Evolutionary conservation across 352 stramenopile genomes (phyloP), one percentile per base, ranked within the genome.

Genomic region (Phytophthora litchii): DNA sequence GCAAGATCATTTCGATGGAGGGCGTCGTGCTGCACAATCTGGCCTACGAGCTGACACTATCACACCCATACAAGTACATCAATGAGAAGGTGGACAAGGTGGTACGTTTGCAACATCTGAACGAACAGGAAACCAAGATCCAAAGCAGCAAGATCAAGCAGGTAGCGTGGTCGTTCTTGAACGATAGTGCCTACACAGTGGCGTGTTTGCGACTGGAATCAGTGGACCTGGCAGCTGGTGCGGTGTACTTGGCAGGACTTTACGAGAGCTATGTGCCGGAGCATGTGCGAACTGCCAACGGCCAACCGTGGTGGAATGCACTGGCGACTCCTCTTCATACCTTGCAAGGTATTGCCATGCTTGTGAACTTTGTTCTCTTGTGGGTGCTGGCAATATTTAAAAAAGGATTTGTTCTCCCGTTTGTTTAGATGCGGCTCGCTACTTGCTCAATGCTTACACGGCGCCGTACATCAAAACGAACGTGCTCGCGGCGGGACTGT

Each of bases 101-200:
- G 51, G 80, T 94, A 50, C 76, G 70, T 29, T 71, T 94, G 21
- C 73, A 78, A 67, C 60, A 76, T 29, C 61, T 92, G 17, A 78
- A 61, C 17, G 76, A 87, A 37, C 67, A 74, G 25, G 58, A 71
- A 21, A 65, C 70, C 8, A 91, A 88, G 60, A 61, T 72, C 29
- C 68, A 88, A 51, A 86, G 74, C 54, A 80, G 73, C 21, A 92
- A 94, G 62, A 84, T 96, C 43, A 90, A 92, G 45, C 84, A 93
- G 67, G 84, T 91, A 23, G 80, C 86, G 0, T 96, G 88, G 88
- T 95, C 80, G 42, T 95, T 96, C 52, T 60, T 96, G 31, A 96
- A 96, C 59, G 88, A 96, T 61, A 92, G 83, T 54, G 83, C 86
- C 27, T 94, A 92, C 67, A 96, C 88, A 16, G 63, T 81, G 44